A percentile compares a stretch with the other conserved stretches of the same genome.
These are phyloP conservation scores for Trichopus zeylanicus DNA, from an alignment of 116 monocot genomes.

Conservation along the genomic window DNA sequence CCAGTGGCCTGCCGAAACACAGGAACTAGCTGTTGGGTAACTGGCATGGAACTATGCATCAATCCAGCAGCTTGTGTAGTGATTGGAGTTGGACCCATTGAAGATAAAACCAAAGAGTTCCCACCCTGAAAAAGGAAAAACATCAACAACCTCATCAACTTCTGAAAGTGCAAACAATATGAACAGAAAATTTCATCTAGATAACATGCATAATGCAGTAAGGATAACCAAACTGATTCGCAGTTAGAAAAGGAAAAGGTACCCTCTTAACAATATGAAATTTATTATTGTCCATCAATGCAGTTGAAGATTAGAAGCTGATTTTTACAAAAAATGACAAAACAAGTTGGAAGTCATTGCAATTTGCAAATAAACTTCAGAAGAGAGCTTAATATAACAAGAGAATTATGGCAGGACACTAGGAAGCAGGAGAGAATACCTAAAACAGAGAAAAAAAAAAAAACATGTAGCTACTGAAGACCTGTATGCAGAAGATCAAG, in stretches of 20 bases:
- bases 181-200: background rate
- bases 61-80: constrained; percentile 33
- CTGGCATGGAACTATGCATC: constrained; percentile 37
- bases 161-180: background rate
- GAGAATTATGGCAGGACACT: too few relatives aligned
- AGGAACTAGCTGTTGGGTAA: constrained; percentile 63
- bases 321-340: too few relatives aligned
- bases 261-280: too few relatives aligned
- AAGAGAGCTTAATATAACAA: too few relatives aligned
- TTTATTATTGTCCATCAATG: too few relatives aligned
- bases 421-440: too few relatives aligned
- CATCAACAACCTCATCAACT: background rate
- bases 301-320: too few relatives aligned
- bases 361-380: too few relatives aligned
- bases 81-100: constrained; percentile 29
- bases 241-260: background rate
- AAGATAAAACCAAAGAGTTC: constrained; percentile 38
- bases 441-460: too few relatives aligned
- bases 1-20: constrained; percentile 69
- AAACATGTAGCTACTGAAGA: too few relatives aligned
- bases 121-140: constrained; percentile 28
- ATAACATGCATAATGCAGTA: too few relatives aligned
- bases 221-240: background rate
- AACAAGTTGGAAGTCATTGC: too few relatives aligned
- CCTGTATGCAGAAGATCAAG: background rate